These are phyloP conservation scores for Rosa rugosa DNA, from an alignment of 306 rosid genomes.

Conservation along the genomic window DNA sequence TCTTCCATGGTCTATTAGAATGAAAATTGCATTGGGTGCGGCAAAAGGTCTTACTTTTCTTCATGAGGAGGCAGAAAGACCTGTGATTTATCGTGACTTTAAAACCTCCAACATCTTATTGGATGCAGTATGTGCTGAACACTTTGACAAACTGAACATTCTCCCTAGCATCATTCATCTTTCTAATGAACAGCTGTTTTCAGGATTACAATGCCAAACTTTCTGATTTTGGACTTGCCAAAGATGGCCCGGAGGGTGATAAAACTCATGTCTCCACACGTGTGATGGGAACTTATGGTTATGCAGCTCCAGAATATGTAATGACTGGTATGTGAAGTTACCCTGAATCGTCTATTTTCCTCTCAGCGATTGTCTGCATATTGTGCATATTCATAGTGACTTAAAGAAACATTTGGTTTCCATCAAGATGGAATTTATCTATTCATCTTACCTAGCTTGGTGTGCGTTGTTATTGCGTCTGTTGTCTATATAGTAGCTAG, in stretches of 20 bases:
- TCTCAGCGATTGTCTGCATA: neutral
- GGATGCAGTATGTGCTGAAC: constrained; percentile 79
- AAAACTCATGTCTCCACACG: constrained; percentile 97
- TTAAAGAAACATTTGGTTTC: neutral
- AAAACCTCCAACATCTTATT: constrained; percentile 92
- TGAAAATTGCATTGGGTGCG: constrained; percentile 97
- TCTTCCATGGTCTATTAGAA: constrained; percentile 97
- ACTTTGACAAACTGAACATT: constrained; percentile 6
- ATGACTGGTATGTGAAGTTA: constrained; percentile 73
- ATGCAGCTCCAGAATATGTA: constrained; percentile 97
- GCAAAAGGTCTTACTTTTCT: constrained; percentile 97
- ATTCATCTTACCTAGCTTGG: neutral
- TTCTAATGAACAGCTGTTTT: constrained; percentile 38
- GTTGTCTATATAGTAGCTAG: neutral
- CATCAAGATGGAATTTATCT: neutral
- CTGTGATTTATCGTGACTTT: constrained; percentile 92
- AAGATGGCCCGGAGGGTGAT: constrained; percentile 98
- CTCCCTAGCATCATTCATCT: constrained; percentile 20
- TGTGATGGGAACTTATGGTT: constrained; percentile 98
- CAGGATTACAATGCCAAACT: constrained; percentile 97
- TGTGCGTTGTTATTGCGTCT: neutral
- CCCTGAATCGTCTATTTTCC: neutral
- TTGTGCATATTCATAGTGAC: neutral
- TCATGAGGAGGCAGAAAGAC: constrained; percentile 95
- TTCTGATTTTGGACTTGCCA: constrained; percentile 97